phyloP scores from a whole-genome alignment of 2,329 filamentous ascomycete species.

The Akanthomyces lecanii region DNA sequence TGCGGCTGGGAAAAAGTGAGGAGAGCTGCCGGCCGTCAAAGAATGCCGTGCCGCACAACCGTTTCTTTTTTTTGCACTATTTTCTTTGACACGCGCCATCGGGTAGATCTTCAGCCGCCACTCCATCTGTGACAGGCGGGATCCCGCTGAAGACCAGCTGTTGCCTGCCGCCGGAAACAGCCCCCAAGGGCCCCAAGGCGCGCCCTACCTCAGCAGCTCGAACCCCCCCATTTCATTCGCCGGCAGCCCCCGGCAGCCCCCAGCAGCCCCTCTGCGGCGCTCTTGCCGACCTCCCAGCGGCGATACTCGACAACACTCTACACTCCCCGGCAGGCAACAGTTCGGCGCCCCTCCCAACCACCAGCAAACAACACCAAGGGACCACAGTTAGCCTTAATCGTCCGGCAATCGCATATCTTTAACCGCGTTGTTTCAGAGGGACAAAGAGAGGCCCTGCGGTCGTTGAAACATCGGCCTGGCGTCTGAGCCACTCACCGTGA shows the following conservation, averaged over 20 bases:
- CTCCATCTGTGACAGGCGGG: neutral
- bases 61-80: neutral
- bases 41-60: neutral
- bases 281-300: neutral
- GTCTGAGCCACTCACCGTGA: neutral
- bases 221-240: neutral
- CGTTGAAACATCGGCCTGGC: neutral
- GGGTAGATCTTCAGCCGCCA: slow-evolving; percentile 2
- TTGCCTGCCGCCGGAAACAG: neutral
- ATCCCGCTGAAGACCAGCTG: neutral
- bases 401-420: slow-evolving; percentile 1
- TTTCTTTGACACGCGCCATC: neutral
- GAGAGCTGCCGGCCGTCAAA: neutral
- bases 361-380: slow-evolving; percentile 5
- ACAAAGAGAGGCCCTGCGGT: neutral
- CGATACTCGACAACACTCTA: neutral
- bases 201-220: neutral
- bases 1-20: neutral
- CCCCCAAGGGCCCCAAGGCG: neutral
- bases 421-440: neutral
- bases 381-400: slow-evolving; percentile 5
- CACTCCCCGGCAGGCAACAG: slow-evolving; percentile 4
- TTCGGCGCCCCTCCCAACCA: slow-evolving; percentile 7
- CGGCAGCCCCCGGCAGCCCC: too few species aligned
- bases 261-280: too few species aligned